Evolutionary conservation across 2,329 filamentous ascomycete genomes (phyloP).

Genomic region (Ascochyta clinopodiicola): DNA sequence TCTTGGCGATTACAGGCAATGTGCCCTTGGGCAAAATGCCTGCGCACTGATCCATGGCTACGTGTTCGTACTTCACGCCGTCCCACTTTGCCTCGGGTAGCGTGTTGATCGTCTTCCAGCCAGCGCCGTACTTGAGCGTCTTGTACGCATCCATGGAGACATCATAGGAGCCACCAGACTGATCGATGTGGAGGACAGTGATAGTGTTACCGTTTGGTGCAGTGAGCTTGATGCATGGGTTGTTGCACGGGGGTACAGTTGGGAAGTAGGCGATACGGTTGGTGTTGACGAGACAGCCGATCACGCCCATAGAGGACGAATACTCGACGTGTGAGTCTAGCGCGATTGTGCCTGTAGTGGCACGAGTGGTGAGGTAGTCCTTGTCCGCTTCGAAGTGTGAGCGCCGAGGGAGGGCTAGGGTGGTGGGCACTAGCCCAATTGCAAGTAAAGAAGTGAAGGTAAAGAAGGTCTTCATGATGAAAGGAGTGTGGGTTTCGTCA

Average conservation of each 20-base stretch:
- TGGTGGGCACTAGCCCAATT: not conserved
- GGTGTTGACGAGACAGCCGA: conserved; percentile 67
- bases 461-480: conserved; percentile 7
- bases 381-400: not conserved
- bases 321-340: conserved; percentile 56
- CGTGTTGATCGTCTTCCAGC: conserved; percentile 54
- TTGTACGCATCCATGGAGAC: conserved; percentile 69
- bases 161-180: conserved; percentile 64
- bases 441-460: not conserved
- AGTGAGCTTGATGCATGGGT: conserved; percentile 64
- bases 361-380: not conserved
- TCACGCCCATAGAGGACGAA: conserved; percentile 64
- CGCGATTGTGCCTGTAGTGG: not conserved
- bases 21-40: conserved; percentile 52
- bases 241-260: conserved; percentile 59
- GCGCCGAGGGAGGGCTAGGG: not conserved
- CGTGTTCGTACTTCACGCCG: conserved; percentile 62
- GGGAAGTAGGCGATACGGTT: conserved; percentile 70
- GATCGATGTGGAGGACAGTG: conserved; percentile 66
- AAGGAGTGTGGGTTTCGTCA: not conserved
- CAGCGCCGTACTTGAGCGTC: conserved; percentile 60
- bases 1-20: conserved; percentile 24
- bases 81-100: conserved; percentile 44
- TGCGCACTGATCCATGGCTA: conserved; percentile 57
- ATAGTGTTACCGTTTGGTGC: conserved; percentile 57